Evolutionary conservation across 441 rosid species (phyloP).

Genomic region (Erodium texanum): DNA sequence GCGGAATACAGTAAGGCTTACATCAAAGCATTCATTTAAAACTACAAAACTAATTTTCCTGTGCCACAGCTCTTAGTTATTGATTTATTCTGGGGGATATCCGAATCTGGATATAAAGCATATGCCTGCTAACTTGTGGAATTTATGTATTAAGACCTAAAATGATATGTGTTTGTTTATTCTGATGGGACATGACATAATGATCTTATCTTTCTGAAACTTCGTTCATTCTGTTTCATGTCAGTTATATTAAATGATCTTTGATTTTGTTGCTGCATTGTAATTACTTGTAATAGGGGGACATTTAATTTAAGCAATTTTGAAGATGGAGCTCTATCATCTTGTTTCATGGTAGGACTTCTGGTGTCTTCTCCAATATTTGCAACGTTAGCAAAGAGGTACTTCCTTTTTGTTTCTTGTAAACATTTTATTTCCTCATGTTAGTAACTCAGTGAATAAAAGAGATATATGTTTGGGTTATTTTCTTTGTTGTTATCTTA

Average conservation of each 20-base stretch:
- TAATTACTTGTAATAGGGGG: constrained; percentile 41
- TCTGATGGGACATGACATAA: neutral
- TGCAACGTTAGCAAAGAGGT: constrained; percentile 90
- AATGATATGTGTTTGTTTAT: neutral
- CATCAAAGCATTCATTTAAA: constrained; percentile 9
- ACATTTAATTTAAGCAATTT: constrained; percentile 77
- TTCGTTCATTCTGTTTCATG: neutral
- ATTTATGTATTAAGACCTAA: neutral
- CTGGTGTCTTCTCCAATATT: constrained; percentile 84
- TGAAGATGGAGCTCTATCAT: constrained; percentile 81
- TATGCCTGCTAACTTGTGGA: neutral
- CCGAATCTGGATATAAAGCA: neutral
- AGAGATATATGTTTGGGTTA: neutral
- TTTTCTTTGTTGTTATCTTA: constrained; percentile 2
- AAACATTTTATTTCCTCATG: neutral
- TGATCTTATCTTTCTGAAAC: neutral
- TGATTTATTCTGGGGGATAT: neutral
- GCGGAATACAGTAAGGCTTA: constrained; percentile 84
- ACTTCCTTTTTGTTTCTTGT: constrained; percentile 4
- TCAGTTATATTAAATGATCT: neutral
- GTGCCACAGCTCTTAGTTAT: too few species aligned
- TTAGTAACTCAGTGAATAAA: neutral
- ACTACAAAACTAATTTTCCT: neutral
- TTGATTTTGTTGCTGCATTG: neutral
- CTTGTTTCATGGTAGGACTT: constrained; percentile 98